Evolutionary conservation across 2,329 filamentous ascomycete genomes (phyloP).

Genomic region (Monosporascus sp.): DNA sequence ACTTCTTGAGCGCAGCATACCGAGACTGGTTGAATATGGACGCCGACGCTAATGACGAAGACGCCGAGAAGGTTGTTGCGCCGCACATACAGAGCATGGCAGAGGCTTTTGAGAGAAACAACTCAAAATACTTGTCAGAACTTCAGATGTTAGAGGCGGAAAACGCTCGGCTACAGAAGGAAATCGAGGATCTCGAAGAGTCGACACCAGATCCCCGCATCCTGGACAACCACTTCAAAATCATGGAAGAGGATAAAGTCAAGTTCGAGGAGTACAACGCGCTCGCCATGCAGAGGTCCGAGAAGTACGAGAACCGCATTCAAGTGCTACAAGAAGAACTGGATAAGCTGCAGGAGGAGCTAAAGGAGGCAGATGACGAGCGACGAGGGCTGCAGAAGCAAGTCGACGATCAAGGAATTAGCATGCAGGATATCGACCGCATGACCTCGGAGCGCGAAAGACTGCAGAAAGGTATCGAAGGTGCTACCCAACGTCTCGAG

Average conservation of each 20-base stretch:
- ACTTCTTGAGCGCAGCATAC: slow-evolving; percentile 86
- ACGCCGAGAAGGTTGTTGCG: slow-evolving; percentile 68
- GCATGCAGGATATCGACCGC: slow-evolving; percentile 96
- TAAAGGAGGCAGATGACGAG: slow-evolving; percentile 78
- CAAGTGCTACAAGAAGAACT: slow-evolving; percentile 82
- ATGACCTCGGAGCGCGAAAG: slow-evolving; percentile 95
- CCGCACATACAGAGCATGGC: slow-evolving; percentile 89
- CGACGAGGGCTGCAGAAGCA: slow-evolving; percentile 72
- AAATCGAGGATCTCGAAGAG: slow-evolving; percentile 87
- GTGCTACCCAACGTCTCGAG: slow-evolving; percentile 68
- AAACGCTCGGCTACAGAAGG: slow-evolving; percentile 71
- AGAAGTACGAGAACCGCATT: slow-evolving; percentile 80
- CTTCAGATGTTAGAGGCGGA: slow-evolving; percentile 82
- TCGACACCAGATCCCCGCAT: slow-evolving; percentile 76
- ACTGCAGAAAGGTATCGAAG: slow-evolving; percentile 81
- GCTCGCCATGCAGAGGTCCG: slow-evolving; percentile 74
- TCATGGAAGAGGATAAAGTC: slow-evolving; percentile 87
- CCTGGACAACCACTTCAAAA: slow-evolving; percentile 83
- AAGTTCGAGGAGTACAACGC: slow-evolving; percentile 97
- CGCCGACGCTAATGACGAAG: slow-evolving; percentile 81
- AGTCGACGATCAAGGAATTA: slow-evolving; percentile 90
- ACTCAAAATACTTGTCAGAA: slow-evolving; percentile 78
- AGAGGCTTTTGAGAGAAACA: slow-evolving; percentile 75
- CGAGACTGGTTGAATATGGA: slow-evolving; percentile 91
- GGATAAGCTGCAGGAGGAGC: slow-evolving; percentile 67